Conservation (phyloP, 2,329 filamentous ascomycete genomes). For the Penicillium psychrosexuale region DNA sequence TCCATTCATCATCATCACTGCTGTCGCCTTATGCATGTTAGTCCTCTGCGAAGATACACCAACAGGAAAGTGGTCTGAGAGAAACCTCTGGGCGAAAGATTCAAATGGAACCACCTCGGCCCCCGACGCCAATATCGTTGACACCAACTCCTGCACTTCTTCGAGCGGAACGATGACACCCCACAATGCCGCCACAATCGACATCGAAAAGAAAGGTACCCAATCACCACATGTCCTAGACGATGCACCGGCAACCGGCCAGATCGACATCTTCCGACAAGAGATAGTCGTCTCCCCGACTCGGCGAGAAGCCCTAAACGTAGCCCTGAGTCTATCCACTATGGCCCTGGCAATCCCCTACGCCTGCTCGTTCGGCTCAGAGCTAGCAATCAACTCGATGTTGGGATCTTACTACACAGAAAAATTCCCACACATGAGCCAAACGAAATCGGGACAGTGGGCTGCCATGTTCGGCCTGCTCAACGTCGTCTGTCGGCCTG, state of each 20-base stretch:
- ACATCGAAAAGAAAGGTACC: slow-evolving; percentile 36
- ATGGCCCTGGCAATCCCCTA: slow-evolving; percentile 54
- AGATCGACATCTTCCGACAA: slow-evolving; percentile 50
- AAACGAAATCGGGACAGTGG: slow-evolving; percentile 56
- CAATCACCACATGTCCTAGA: slow-evolving; percentile 25
- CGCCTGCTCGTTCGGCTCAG: slow-evolving; percentile 60
- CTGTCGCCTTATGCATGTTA: slow-evolving; percentile 65
- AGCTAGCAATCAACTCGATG: slow-evolving; percentile 60
- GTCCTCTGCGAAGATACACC: slow-evolving; percentile 77
- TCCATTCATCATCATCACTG: slow-evolving; percentile 71
- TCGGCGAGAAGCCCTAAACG: slow-evolving; percentile 57
- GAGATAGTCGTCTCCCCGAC: slow-evolving; percentile 64
- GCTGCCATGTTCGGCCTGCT: slow-evolving; percentile 55
- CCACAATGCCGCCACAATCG: slow-evolving; percentile 18
- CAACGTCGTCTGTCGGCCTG: slow-evolving; percentile 49
- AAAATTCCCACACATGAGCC: slow-evolving; percentile 54
- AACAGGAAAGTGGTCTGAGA: slow-evolving; percentile 75
- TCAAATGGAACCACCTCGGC: slow-evolving; percentile 14
- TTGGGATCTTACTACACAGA: slow-evolving; percentile 58
- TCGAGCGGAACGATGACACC: slow-evolving; percentile 24
- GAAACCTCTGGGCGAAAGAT: slow-evolving; percentile 57
- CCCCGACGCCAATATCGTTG: slow-evolving; percentile 29
- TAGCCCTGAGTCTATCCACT: slow-evolving; percentile 61
- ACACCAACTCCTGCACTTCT: slow-evolving; percentile 26
- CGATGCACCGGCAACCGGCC: slow-evolving; percentile 49